phyloP scores from a whole-genome alignment of 1,284 basidiomycete genomes.

The Melampsora occidentalis region DNA sequence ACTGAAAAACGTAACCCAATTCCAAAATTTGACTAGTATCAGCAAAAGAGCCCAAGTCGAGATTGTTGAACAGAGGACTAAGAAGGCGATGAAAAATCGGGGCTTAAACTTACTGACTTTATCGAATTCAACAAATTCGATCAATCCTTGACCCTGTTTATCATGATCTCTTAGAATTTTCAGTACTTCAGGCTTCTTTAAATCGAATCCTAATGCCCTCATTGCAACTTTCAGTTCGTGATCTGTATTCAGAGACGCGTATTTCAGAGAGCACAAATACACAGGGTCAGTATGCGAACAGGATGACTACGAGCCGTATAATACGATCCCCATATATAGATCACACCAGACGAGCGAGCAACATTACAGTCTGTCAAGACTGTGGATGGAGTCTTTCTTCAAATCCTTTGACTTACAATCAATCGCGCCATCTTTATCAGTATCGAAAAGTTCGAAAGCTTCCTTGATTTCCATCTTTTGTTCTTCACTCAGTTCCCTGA shows the following conservation, averaged over 20 bases:
- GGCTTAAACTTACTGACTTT: conserved; percentile 79
- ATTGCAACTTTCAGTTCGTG: conserved; percentile 99
- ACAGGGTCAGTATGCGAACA: too few species aligned
- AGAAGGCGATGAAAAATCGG: not conserved
- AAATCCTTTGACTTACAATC: conserved; percentile 46
- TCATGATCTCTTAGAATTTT: conserved; percentile 91
- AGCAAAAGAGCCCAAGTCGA: not conserved
- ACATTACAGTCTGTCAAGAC: not conserved
- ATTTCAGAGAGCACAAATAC: not conserved
- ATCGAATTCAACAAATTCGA: conserved; percentile 91
- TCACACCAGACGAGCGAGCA: not conserved
- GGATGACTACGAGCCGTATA: too few species aligned
- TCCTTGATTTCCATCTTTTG: conserved; percentile 97
- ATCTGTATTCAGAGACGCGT: conserved; percentile 59
- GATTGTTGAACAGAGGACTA: not conserved
- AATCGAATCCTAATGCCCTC: conserved; percentile 93
- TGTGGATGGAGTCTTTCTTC: not conserved
- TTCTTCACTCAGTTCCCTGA: conserved; percentile 73
- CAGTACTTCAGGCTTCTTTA: conserved; percentile 96
- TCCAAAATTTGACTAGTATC: not conserved
- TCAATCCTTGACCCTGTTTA: conserved; percentile 80
- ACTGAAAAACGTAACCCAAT: conserved; percentile 57
- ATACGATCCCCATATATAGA: not conserved
- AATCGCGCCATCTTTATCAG: conserved; percentile 87
- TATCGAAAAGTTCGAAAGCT: conserved; percentile 98